Percentiles rank a stretch among this genome's conserved stretches.
Conservation (phyloP, 192 early-diverging fungal species). For the Allomyces arbusculus region DNA sequence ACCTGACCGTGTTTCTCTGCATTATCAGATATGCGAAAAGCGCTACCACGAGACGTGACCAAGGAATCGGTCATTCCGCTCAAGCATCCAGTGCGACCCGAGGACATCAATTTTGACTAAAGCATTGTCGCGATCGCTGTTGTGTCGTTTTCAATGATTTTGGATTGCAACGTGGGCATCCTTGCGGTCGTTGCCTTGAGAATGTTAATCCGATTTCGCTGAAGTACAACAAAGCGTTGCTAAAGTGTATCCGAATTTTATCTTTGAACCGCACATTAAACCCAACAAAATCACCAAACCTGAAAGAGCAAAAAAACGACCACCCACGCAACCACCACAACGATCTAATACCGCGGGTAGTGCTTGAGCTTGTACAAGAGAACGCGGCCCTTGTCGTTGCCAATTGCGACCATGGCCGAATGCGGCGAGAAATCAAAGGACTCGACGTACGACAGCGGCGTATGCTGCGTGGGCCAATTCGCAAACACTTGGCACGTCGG, state of each 20-base stretch:
- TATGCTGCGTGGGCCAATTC: conserved; percentile 82
- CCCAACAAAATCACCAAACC: too few species aligned
- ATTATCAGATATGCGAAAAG: conserved; percentile 78
- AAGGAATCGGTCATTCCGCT: conserved; percentile 37
- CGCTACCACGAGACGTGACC: conserved; percentile 58
- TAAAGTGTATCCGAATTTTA: too few species aligned
- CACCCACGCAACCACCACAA: too few species aligned
- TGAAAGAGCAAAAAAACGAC: too few species aligned
- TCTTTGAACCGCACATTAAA: too few species aligned
- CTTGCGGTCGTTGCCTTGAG: too few species aligned
- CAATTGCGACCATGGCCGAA: conserved; percentile 73
- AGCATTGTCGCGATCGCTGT: too few species aligned
- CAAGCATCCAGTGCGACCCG: conserved; percentile 23
- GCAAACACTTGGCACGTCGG: conserved; percentile 58
- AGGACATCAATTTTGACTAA: conserved; percentile 9
- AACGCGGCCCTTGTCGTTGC: conserved; percentile 77
- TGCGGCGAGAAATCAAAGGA: conserved; percentile 71
- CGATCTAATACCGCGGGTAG: conserved; percentile 10
- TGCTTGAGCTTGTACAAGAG: conserved; percentile 60
- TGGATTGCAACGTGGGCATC: too few species aligned
- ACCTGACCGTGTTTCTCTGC: not conserved
- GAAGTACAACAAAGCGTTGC: too few species aligned
- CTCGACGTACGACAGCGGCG: conserved; percentile 64
- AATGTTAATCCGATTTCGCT: too few species aligned
- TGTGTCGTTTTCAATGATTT: too few species aligned